Evolutionary conservation across 306 rosid species (phyloP), one percentile per base, ranked within the genome.

Genomic region (Malus orientalis): DNA sequence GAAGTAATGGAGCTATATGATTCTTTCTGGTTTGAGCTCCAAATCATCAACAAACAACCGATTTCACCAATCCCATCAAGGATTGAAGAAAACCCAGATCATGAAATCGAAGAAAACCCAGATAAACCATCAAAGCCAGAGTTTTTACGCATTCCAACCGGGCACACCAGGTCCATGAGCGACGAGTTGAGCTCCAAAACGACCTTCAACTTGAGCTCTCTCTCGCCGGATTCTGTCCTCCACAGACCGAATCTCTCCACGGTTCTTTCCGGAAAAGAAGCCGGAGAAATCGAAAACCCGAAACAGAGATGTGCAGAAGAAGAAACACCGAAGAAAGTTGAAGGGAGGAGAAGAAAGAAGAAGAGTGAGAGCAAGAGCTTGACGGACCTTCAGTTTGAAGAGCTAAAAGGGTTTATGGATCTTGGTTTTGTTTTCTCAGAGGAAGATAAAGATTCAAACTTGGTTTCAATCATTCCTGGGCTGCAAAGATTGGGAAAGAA

Each of bases 321-420:
- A 13, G 78, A 57, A 67, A 72, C 64, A 51, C 76, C 83, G 44
- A 69, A 75, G 77, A 80, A 76, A 16, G 65, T 25, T 10, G 44
- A 18, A 14, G 64, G 33, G 22, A 36, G 74, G 16, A 45, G 80
- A 22, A 81, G 65, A 55, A 86, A 80, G 69, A 85, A 22, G 67
- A 85, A 22, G n/a, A 69, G 84, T 3, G 82, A 71, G 64, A 93
- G 86, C 76, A 93, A 91, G 93, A 94, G 97, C 81, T 81, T 89
- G 47, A 78, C 95, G 22, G 93, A 94, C 76, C 97, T 94, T 74
- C 95, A 94, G 70, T 89, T 90, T 75, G 84, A 94, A 75, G 98
- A 94, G 85, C 79, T 91, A 44, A 89, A 89, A 86, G 98, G 97
- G 83, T 94, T 91, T 76, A 84, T 87, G 93, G 97, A 94, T 86